Conservation (phyloP, 495 filamentous ascomycete genomes). For the Cudoniella acicularis region DNA sequence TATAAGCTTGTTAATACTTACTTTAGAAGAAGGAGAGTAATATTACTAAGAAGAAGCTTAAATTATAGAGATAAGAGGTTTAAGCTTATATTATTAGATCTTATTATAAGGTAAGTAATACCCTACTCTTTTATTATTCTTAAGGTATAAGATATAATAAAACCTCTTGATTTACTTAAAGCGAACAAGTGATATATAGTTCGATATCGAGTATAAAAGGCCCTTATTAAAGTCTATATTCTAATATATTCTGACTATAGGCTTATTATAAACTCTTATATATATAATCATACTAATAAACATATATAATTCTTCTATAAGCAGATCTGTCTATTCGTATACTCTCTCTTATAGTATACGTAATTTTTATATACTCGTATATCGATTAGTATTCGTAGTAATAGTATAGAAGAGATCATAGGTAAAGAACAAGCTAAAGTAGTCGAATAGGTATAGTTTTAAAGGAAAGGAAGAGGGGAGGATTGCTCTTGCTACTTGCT, state of each 20-base stretch:
- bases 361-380: neutral
- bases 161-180: constrained; percentile 4
- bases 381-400: constrained; percentile 16
- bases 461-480: too few relatives aligned
- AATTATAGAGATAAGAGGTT: too few relatives aligned
- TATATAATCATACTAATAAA: constrained; percentile 14
- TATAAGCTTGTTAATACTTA: too few relatives aligned
- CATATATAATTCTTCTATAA: constrained; percentile 5
- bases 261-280: constrained; percentile 6
- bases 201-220: constrained; percentile 4
- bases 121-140: neutral
- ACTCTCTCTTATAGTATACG: neutral
- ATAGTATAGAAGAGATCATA: constrained; percentile 1
- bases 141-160: neutral
- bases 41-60: too few relatives aligned
- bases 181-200: constrained; percentile 3
- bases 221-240: constrained; percentile 8
- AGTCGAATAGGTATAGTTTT: constrained; percentile 5
- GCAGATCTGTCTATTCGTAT: constrained; percentile 1
- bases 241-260: neutral
- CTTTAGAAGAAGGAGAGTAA: too few relatives aligned
- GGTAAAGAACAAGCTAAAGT: too few relatives aligned
- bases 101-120: too few relatives aligned
- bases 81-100: constrained; percentile 6
- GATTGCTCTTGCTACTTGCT: too few relatives aligned